phyloP scores from a whole-genome alignment of 768 basidiomycete species.

The Sistotremastrum suecicum region DNA sequence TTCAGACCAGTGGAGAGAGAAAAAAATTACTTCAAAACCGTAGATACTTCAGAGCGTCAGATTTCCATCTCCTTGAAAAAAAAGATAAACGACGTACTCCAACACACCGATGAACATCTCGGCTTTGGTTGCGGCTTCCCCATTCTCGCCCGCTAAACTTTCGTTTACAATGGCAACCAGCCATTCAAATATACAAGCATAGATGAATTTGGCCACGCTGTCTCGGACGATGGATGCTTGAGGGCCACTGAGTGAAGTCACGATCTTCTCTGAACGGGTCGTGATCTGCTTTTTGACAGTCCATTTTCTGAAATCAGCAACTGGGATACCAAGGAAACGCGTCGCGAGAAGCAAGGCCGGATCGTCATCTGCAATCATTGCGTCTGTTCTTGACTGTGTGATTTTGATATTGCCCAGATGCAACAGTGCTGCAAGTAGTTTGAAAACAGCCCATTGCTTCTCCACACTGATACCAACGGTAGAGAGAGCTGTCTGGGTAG shows the following conservation, averaged over 20 bases:
- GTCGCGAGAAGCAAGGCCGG: constrained; percentile 68
- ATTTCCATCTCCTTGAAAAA: too few species aligned
- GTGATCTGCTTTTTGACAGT: constrained; percentile 95
- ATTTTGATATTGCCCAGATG: constrained; percentile 98
- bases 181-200: constrained; percentile 98
- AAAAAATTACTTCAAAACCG: too few species aligned
- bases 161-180: constrained; percentile 95
- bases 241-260: constrained; percentile 68
- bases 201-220: constrained; percentile 96
- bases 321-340: constrained; percentile 77
- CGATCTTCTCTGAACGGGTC: constrained; percentile 91
- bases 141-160: constrained; percentile 88
- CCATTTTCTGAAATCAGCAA: constrained; percentile 97
- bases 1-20: too few species aligned
- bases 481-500: constrained; percentile 87
- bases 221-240: constrained; percentile 93
- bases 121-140: constrained; percentile 76
- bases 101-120: constrained; percentile 97
- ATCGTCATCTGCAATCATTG: constrained; percentile 73
- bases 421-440: constrained; percentile 79
- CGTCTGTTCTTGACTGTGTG: constrained; percentile 65
- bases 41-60: too few species aligned
- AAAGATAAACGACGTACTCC: not conserved
- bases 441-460: constrained; percentile 97
- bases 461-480: constrained; percentile 97